Conservation (phyloP, 1,284 basidiomycete genomes). For the Boletus smithii region DNA sequence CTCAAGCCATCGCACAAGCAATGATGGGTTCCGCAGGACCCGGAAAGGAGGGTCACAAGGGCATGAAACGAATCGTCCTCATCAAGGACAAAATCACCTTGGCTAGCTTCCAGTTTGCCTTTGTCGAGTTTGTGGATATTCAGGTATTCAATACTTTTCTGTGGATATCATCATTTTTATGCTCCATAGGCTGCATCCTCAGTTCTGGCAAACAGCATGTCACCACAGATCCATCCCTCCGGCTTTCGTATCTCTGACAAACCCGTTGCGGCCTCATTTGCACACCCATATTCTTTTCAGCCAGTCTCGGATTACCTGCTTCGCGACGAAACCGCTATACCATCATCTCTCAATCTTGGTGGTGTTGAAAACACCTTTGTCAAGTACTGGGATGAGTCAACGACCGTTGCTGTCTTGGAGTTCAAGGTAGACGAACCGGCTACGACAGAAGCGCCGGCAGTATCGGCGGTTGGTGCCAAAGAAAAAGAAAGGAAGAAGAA, state of each 20-base stretch:
- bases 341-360: constrained; percentile 61
- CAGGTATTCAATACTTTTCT: constrained; percentile 48
- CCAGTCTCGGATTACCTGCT: constrained; percentile 68
- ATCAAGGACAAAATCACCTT: constrained; percentile 83
- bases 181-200: constrained; percentile 58
- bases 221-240: constrained; percentile 76
- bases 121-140: constrained; percentile 84
- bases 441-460: constrained; percentile 33
- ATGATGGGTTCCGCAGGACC: constrained; percentile 67
- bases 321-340: constrained; percentile 70
- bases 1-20: constrained; percentile 77
- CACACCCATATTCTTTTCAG: constrained; percentile 82
- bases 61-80: constrained; percentile 81
- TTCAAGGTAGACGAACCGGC: constrained; percentile 73
- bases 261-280: constrained; percentile 86
- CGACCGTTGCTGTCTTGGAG: constrained; percentile 66
- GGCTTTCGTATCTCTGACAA: constrained; percentile 85
- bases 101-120: constrained; percentile 87
- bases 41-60: constrained; percentile 70
- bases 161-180: constrained; percentile 9
- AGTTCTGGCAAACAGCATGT: constrained; percentile 78
- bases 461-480: constrained; percentile 35
- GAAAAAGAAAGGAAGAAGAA: constrained; percentile 69
- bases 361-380: constrained; percentile 70
- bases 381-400: constrained; percentile 79